Conservation (phyloP, 2,329 filamentous ascomycete genomes). For the Colletotrichum coccodes region DNA sequence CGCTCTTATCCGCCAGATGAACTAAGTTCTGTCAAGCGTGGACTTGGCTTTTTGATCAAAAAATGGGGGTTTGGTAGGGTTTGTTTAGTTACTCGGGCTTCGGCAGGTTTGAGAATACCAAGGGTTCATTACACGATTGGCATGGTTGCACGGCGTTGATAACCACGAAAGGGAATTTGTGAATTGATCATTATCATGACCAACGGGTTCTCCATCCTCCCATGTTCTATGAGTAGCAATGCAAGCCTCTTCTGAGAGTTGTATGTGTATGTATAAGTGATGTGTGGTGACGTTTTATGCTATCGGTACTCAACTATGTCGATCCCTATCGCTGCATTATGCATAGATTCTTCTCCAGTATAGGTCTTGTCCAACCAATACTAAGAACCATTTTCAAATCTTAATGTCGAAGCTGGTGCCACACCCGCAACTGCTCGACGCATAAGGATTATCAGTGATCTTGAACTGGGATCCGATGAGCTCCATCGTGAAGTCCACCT, state of each 20-base stretch:
- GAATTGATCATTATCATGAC: slow-evolving; percentile 44
- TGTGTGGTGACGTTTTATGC: background rate
- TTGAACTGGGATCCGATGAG: slow-evolving; percentile 92
- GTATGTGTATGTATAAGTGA: background rate
- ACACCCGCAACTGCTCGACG: slow-evolving; percentile 95
- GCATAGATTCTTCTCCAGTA: too few relatives aligned
- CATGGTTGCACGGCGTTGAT: slow-evolving; percentile 49
- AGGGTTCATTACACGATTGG: slow-evolving; percentile 34
- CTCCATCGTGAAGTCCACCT: slow-evolving; percentile 96
- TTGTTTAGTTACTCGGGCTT: slow-evolving; percentile 40
- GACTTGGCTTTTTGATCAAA: slow-evolving; percentile 28
- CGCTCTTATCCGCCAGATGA: slow-evolving; percentile 96
- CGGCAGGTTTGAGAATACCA: slow-evolving; percentile 36
- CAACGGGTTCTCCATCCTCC: slow-evolving; percentile 22
- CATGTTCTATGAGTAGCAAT: slow-evolving; percentile 32
- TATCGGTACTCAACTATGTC: too few relatives aligned
- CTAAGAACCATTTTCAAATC: slow-evolving; percentile 51
- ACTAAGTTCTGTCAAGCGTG: slow-evolving; percentile 66
- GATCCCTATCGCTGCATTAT: too few relatives aligned
- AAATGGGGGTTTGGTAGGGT: slow-evolving; percentile 38
- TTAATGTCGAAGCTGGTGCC: slow-evolving; percentile 98
- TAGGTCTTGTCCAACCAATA: too few relatives aligned
- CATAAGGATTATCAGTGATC: slow-evolving; percentile 91
- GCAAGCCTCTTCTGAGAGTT: slow-evolving; percentile 27
- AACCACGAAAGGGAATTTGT: slow-evolving; percentile 38